phyloP scores from a whole-genome alignment of 1,284 basidiomycete species.

The Neolentinus lepideus region DNA sequence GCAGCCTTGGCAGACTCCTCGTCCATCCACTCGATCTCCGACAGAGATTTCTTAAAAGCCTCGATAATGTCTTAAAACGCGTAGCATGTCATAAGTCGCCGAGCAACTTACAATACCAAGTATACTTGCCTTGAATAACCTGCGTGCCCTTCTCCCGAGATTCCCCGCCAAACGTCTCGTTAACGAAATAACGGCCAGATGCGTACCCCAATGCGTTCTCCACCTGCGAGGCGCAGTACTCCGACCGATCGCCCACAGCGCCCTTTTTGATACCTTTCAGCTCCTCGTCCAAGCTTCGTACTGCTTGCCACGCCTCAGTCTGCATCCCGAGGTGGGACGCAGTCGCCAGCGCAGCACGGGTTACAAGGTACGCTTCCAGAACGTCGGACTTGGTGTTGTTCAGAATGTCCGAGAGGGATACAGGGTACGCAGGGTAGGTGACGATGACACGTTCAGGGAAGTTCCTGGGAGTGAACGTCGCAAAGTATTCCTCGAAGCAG shows the following conservation, averaged over 20 bases:
- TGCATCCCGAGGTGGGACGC: conserved; percentile 65
- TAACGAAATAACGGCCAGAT: conserved; percentile 78
- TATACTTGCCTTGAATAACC: conserved; percentile 65
- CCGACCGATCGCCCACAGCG: conserved; percentile 74
- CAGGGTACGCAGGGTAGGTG: conserved; percentile 77
- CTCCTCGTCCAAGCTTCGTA: conserved; percentile 61
- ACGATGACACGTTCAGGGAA: conserved; percentile 79
- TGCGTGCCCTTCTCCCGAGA: conserved; percentile 77
- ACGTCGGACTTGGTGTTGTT: conserved; percentile 63
- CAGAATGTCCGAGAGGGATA: conserved; percentile 65
- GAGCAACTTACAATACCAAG: background rate
- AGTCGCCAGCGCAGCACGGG: conserved; percentile 59
- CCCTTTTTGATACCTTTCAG: conserved; percentile 86
- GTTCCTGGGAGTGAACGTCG: conserved; percentile 72
- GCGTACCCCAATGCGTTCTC: conserved; percentile 69
- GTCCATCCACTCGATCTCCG: conserved; percentile 90
- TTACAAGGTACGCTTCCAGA: conserved; percentile 83
- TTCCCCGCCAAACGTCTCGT: conserved; percentile 79
- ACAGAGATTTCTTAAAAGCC: conserved; percentile 79
- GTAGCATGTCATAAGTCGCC: background rate
- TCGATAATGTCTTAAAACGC: conserved; percentile 56
- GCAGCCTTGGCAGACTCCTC: conserved; percentile 76
- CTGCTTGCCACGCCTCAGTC: conserved; percentile 72
- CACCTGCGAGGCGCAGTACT: conserved; percentile 64
- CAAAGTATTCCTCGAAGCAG: conserved; percentile 79